Conservation (phyloP, 148 eudicot genomes). For the Suaeda aralocaspica region DNA sequence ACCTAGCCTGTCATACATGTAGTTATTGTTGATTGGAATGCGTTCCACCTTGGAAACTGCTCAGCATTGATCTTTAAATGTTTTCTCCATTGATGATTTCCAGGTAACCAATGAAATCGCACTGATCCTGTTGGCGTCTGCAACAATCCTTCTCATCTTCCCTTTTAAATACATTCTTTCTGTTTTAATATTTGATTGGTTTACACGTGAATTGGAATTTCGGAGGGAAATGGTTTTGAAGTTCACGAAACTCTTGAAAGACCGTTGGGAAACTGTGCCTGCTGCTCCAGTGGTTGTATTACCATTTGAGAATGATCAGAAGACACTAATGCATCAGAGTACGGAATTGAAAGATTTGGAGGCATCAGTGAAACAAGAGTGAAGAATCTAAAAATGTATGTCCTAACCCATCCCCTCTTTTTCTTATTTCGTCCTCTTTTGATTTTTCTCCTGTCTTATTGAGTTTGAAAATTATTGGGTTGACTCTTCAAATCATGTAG, state of each 20-base stretch:
- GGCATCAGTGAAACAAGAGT: conserved; percentile 20
- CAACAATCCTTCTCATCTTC: conserved; percentile 53
- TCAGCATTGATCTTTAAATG: conserved; percentile 1
- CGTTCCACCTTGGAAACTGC: background rate
- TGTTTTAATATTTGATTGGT: conserved; percentile 59
- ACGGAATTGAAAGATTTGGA: conserved; percentile 21
- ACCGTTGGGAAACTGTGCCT: conserved; percentile 87
- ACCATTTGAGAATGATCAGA: conserved; percentile 54
- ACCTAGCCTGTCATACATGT: background rate
- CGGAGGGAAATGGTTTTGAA: conserved; percentile 59
- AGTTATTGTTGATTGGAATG: background rate
- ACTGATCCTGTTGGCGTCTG: conserved; percentile 54
- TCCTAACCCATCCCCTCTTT: background rate
- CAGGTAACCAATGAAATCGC: conserved; percentile 87
- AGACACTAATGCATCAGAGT: conserved; percentile 25
- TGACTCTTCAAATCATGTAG: background rate
- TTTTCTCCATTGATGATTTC: conserved; percentile 13
- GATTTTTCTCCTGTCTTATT: background rate
- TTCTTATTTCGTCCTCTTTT: background rate
- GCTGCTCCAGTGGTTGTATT: conserved; percentile 74
- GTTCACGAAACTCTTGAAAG: conserved; percentile 62
- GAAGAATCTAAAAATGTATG: conserved; percentile 20
- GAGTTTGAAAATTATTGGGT: background rate
- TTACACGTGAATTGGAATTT: conserved; percentile 77
- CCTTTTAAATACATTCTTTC: conserved; percentile 77